A percentile compares a stretch with the other conserved stretches of the same genome.
Evolutionary conservation across 139 green algal genomes (phyloP).

Genomic region (Asterochloris sp.): DNA sequence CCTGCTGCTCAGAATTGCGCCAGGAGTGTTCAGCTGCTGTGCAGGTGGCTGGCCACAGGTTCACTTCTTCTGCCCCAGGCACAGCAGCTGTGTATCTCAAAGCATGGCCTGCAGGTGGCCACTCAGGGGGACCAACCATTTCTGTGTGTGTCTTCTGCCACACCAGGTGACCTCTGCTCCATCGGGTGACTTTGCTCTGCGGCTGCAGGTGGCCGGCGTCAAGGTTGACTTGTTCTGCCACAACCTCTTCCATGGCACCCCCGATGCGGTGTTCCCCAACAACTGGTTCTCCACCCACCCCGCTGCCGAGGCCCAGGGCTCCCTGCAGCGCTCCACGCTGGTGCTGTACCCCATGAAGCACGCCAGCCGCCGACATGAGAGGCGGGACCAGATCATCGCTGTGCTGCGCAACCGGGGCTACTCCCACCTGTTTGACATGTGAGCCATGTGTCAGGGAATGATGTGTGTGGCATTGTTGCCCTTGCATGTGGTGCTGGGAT

Average conservation of each 20-base stretch:
- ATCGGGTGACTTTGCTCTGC: neutral
- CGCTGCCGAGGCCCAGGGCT: conserved; percentile 42
- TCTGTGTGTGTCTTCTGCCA: neutral
- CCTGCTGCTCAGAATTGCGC: too few relatives aligned
- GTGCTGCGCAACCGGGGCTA: conserved; percentile 57
- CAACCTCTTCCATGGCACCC: conserved; percentile 73
- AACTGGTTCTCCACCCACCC: conserved; percentile 90
- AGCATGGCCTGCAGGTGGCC: too few relatives aligned
- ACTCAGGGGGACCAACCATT: neutral
- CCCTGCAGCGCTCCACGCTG: conserved; percentile 55
- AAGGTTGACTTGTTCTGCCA: conserved; percentile 65
- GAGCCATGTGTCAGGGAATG: too few relatives aligned
- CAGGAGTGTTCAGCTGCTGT: too few relatives aligned
- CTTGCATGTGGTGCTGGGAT: too few relatives aligned
- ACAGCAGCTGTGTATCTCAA: too few relatives aligned
- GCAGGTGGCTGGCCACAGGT: too few relatives aligned
- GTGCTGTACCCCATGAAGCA: conserved; percentile 94
- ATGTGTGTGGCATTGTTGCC: too few relatives aligned
- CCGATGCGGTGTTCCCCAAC: conserved; percentile 96
- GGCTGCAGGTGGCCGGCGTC: conserved; percentile 22
- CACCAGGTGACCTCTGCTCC: neutral
- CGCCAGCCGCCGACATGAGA: conserved; percentile 73
- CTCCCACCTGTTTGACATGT: conserved; percentile 59
- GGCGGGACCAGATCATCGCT: conserved; percentile 70
- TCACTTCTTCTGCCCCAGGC: too few relatives aligned